Percentiles rank a stretch among this genome's conserved stretches.
Evolutionary conservation across 768 basidiomycete genomes (phyloP).

Genomic region (Rhodosporidiobolus sp.): DNA sequence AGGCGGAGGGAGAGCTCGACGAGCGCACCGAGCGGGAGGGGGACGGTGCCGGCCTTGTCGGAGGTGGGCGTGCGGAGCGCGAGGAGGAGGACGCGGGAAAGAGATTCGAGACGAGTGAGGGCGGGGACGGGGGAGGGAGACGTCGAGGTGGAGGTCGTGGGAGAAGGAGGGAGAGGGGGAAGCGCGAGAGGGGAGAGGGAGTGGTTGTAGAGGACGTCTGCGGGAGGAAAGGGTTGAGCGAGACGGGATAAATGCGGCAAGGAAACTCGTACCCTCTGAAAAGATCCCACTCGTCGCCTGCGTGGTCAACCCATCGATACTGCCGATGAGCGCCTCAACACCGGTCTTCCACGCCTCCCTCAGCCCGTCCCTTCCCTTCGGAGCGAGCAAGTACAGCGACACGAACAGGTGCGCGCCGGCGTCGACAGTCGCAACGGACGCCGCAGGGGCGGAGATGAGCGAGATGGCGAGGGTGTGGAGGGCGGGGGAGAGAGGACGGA

Average conservation of each 20-base stretch:
- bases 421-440: background rate
- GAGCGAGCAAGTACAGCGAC: constrained; percentile 36
- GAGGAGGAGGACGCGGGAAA: constrained; percentile 17
- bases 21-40: constrained; percentile 32
- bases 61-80: constrained; percentile 29
- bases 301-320: constrained; percentile 11
- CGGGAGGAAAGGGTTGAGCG: background rate
- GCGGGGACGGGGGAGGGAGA: background rate
- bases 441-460: constrained; percentile 2
- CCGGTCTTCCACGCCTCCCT: constrained; percentile 38
- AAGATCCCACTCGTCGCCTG: constrained; percentile 21
- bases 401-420: constrained; percentile 28
- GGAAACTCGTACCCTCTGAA: constrained; percentile 22
- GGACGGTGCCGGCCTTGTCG: constrained; percentile 29
- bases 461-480: constrained; percentile 33
- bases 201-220: constrained; percentile 34
- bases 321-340: constrained; percentile 27
- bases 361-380: constrained; percentile 36
- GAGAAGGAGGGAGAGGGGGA: constrained; percentile 5
- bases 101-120: constrained; percentile 30
- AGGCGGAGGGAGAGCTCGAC: constrained; percentile 27
- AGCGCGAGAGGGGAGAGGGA: constrained; percentile 28
- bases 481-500: constrained; percentile 28
- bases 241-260: fast-evolving
- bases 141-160: background rate